Evolutionary conservation across 176 grass and related monocot species (phyloP).

Genomic region (Oryza meridionalis): DNA sequence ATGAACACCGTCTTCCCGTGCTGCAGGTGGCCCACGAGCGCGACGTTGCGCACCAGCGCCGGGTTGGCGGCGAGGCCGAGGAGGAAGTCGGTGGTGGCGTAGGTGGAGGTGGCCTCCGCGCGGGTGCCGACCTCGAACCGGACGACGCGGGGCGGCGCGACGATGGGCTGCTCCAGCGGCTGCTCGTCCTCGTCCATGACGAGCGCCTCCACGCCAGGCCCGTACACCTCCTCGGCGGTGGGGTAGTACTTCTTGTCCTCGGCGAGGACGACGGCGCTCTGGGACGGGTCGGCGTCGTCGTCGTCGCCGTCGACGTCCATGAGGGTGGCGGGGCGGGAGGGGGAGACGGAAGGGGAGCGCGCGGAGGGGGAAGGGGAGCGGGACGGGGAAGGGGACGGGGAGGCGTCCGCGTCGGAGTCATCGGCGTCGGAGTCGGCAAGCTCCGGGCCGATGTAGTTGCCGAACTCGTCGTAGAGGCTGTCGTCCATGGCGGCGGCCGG

Average conservation of each 20-base stretch:
- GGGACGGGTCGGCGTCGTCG: slow-evolving; percentile 58
- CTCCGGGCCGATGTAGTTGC: slow-evolving; percentile 98
- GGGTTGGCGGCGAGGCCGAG: slow-evolving; percentile 94
- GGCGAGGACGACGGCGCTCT: slow-evolving; percentile 77
- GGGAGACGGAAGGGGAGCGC: slow-evolving; percentile 50
- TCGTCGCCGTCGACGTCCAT: slow-evolving; percentile 68
- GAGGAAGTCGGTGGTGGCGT: slow-evolving; percentile 88
- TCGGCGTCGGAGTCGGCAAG: slow-evolving; percentile 80
- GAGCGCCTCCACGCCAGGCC: slow-evolving; percentile 89
- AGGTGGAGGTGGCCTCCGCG: slow-evolving; percentile 66
- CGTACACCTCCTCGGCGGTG: slow-evolving; percentile 96
- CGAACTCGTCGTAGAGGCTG: slow-evolving; percentile 99
- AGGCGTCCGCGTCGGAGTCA: slow-evolving; percentile 51
- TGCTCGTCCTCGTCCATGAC: slow-evolving; percentile 99
- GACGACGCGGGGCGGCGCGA: slow-evolving; percentile 76
- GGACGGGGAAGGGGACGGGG: slow-evolving; percentile 49
- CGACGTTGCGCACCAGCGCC: slow-evolving; percentile 72
- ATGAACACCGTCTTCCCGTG: slow-evolving; percentile 97
- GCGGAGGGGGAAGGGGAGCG: slow-evolving; percentile 49
- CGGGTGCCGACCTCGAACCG: slow-evolving; percentile 77
- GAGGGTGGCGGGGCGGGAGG: slow-evolving; percentile 47
- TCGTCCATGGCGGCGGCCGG: slow-evolving; percentile 72
- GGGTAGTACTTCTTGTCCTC: slow-evolving; percentile 99
- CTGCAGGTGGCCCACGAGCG: slow-evolving; percentile 92
- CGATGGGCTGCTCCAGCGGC: slow-evolving; percentile 86